These are phyloP conservation scores for Colletotrichum sojae DNA, from an alignment of 2,329 filamentous ascomycete genomes.

Conservation along the genomic window DNA sequence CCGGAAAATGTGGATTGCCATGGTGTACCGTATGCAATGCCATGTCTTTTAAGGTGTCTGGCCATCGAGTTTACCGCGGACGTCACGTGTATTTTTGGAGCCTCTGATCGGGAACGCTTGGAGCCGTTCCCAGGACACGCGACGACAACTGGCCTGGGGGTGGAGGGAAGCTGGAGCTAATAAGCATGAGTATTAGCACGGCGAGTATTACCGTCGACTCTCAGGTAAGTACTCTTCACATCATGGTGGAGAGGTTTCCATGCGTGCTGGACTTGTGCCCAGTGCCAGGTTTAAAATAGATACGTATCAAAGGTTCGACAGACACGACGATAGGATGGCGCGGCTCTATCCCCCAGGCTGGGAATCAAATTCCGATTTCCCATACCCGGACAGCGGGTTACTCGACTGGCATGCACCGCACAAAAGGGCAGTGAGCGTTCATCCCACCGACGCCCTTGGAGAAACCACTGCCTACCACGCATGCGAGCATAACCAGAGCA, in stretches of 20 bases:
- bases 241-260: background rate
- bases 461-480: too few species aligned
- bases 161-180: too few species aligned
- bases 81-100: conserved; percentile 24
- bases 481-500: too few species aligned
- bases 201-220: background rate
- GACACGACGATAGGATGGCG: background rate
- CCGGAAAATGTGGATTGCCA: conserved; percentile 20
- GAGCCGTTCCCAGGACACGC: conserved; percentile 23
- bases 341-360: too few species aligned
- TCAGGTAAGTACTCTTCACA: background rate
- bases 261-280: background rate
- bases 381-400: too few species aligned
- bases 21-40: too few species aligned
- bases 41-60: conserved; percentile 16
- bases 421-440: too few species aligned
- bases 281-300: conserved; percentile 12
- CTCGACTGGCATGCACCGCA: too few species aligned
- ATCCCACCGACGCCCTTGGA: too few species aligned
- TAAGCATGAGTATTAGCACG: too few species aligned
- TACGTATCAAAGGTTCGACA: background rate
- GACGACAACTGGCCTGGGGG: background rate
- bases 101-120: conserved; percentile 23
- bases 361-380: too few species aligned
- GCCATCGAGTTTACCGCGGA: background rate